Base-by-base conservation (phyloP, 768 basidiomycete species). In the Kondoa subrosea region DNA sequence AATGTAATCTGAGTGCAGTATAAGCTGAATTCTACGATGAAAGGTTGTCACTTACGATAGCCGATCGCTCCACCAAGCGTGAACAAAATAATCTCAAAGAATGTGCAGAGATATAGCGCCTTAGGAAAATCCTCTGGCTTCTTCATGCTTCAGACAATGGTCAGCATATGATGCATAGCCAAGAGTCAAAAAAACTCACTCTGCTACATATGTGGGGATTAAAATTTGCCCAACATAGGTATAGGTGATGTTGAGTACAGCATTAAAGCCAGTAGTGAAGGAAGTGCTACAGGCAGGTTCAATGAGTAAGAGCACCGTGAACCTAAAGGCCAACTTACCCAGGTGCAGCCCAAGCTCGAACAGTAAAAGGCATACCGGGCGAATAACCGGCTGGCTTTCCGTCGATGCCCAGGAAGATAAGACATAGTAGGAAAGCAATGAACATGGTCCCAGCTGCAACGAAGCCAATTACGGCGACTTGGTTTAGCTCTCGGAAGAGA, bases 331-430 rank as follows among this genome's bases (percentile, higher is more conserved):
- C n/a, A n/a, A n/a, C n/a, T n/a, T n/a, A n/a, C n/a, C n/a, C 74
- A 2, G 64, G 66, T 0, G 72, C 69, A 4, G 74, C 72, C 71
- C 73, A 73, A 3, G 69, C 69, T 12, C 61, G 56, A 32, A 67
- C 64, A 2, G 68, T 71, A 56, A 71, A 65, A n/a, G 26, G 3
- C 3, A 58, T 12, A 0, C 58, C 70, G 0, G 33, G 2, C 1
- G 77, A 74, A 67, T 76, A 82, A 0, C 80, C 80, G 29, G 65
- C 62, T 0, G 82, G 82, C 65, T 80, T 76, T 32, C 72, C 76
- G 69, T 81, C 78, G 0, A 80, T 71, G 2, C 79, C 80, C 27
- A 77, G 67, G 67, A 80, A 69, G 56, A 66, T 33, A 30, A 66
- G 59, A 59, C 25, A 57, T 1, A 82, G 74, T 0, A 81, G 68